These are phyloP conservation scores for Platismatia glauca DNA, from an alignment of 495 filamentous ascomycete species.

Conservation along the genomic window DNA sequence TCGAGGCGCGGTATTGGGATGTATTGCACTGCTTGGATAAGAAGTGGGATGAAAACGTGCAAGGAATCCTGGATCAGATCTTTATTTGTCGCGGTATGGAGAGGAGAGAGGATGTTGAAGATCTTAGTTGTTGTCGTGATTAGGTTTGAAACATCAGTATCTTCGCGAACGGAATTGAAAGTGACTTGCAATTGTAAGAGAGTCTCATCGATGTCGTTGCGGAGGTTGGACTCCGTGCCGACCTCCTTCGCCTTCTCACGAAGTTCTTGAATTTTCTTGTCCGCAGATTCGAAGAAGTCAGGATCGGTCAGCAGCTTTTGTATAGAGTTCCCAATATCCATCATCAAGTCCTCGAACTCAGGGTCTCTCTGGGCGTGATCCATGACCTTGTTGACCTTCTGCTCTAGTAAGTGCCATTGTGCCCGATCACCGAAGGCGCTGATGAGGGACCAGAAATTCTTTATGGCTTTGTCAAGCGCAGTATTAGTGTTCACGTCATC, in stretches of 20 bases:
- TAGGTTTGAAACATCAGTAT: slow-evolving; percentile 60
- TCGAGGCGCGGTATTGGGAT: slow-evolving; percentile 84
- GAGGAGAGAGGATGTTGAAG: slow-evolving; percentile 54
- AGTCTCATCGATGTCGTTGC: slow-evolving; percentile 64
- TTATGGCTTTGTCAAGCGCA: slow-evolving; percentile 65
- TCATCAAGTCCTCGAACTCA: slow-evolving; percentile 71
- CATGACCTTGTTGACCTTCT: slow-evolving; percentile 57
- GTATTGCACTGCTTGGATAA: slow-evolving; percentile 70
- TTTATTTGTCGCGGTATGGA: slow-evolving; percentile 46
- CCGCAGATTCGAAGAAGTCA: slow-evolving; percentile 64
- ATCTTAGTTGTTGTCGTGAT: slow-evolving; percentile 55
- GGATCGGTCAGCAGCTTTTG: slow-evolving; percentile 84
- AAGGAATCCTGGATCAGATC: slow-evolving; percentile 65
- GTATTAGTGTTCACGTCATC: slow-evolving; percentile 63
- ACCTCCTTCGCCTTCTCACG: slow-evolving; percentile 56
- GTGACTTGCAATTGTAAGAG: slow-evolving; percentile 60
- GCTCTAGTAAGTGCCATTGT: slow-evolving; percentile 68
- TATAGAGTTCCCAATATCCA: slow-evolving; percentile 58
- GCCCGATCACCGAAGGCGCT: slow-evolving; percentile 65
- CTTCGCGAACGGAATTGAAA: slow-evolving; percentile 55
- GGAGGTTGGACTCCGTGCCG: slow-evolving; percentile 53
- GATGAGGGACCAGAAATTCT: slow-evolving; percentile 68
- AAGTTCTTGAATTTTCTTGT: slow-evolving; percentile 62
- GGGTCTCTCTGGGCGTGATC: slow-evolving; percentile 67
- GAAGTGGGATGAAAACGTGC: slow-evolving; percentile 69